Percentiles rank a stretch among this genome's conserved stretches.
phyloP scores from a whole-genome alignment of 345 rosid species.

The Punica granatum region DNA sequence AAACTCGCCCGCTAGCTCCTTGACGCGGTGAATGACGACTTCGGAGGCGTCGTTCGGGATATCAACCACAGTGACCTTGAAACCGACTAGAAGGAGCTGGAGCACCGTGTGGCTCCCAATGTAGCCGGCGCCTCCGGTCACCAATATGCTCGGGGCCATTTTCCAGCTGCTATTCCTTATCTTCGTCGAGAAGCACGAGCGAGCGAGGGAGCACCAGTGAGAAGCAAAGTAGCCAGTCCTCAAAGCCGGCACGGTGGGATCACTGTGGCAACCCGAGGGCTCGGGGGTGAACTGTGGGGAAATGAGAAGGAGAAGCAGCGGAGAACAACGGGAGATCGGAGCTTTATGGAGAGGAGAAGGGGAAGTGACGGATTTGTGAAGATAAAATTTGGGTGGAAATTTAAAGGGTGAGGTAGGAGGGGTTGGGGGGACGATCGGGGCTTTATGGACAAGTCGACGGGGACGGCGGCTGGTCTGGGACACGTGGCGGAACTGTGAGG shows the following conservation, averaged over 20 bases:
- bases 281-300: not conserved
- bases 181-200: too few relatives aligned
- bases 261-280: not conserved
- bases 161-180: too few relatives aligned
- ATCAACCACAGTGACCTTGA: conserved; percentile 59
- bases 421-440: not conserved
- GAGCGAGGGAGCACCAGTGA: too few relatives aligned
- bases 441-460: not conserved
- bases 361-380: too few relatives aligned
- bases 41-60: conserved; percentile 74
- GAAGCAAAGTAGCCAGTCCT: too few relatives aligned
- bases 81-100: conserved; percentile 71
- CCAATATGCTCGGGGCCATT: conserved; percentile 51
- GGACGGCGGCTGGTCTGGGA: not conserved
- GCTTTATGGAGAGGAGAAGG: too few relatives aligned
- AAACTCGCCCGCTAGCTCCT: conserved; percentile 54
- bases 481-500: not conserved
- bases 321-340: not conserved
- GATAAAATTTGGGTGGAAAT: not conserved
- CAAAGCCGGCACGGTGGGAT: too few relatives aligned
- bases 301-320: not conserved
- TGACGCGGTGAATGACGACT: conserved; percentile 52
- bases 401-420: too few relatives aligned
- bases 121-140: conserved; percentile 98
- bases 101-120: conserved; percentile 97